Conservation (phyloP, 2,329 filamentous ascomycete species). For the Nakataea oryzae region DNA sequence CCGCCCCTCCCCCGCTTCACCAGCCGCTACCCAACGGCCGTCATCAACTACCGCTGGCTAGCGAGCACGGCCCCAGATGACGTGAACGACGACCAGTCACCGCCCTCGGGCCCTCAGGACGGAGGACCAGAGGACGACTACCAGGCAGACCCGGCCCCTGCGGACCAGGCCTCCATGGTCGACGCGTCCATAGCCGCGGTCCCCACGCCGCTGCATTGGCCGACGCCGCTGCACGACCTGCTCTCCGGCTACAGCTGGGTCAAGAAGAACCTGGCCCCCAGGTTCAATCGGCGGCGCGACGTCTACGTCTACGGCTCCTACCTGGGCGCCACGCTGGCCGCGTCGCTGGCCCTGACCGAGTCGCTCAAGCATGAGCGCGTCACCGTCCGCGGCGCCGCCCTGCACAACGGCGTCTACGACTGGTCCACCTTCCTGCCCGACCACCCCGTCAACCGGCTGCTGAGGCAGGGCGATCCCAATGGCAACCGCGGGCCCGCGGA, state of each 20-base stretch:
- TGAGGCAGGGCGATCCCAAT: constrained; percentile 2
- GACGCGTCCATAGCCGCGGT: not conserved
- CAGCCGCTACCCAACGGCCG: constrained; percentile 33
- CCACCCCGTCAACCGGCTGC: constrained; percentile 30
- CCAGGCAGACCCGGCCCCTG: not conserved
- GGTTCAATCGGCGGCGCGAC: constrained; percentile 21
- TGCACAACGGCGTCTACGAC: constrained; percentile 52
- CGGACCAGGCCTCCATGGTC: not conserved
- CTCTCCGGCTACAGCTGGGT: constrained; percentile 45
- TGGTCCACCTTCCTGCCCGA: constrained; percentile 51
- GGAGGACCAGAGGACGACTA: not conserved
- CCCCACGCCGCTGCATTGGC: constrained; percentile 31
- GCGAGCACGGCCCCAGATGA: not conserved
- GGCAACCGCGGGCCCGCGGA: not conserved
- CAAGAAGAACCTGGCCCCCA: constrained; percentile 28
- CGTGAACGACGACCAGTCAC: not conserved
- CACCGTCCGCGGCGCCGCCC: constrained; percentile 41
- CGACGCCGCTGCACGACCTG: constrained; percentile 46
- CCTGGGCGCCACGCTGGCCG: constrained; percentile 46
- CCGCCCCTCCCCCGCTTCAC: constrained; percentile 29
- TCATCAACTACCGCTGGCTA: constrained; percentile 51
- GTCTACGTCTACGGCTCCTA: constrained; percentile 45
- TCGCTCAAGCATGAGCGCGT: constrained; percentile 29
- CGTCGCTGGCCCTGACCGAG: constrained; percentile 48
- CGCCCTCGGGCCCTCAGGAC: not conserved